Conservation (phyloP, 2,329 filamentous ascomycete species). For the Fusarium sterilihyphosum region DNA sequence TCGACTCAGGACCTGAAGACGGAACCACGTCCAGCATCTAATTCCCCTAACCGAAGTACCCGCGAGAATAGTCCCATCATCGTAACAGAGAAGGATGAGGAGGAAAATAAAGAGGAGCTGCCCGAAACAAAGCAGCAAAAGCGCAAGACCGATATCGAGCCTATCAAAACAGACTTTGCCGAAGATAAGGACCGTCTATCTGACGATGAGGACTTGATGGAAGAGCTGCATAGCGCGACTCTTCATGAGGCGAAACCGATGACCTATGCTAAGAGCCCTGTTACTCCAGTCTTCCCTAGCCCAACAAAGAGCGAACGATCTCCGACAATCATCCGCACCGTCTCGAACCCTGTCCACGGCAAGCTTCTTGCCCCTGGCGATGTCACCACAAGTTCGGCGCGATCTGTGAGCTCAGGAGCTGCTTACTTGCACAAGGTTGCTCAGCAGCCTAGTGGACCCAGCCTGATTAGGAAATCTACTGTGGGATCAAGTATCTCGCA, state of each 20-base stretch:
- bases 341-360: slow-evolving; percentile 58
- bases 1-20: slow-evolving; percentile 44
- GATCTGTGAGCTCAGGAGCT: slow-evolving; percentile 67
- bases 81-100: slow-evolving; percentile 13
- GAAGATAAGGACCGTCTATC: slow-evolving; percentile 57
- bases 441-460: slow-evolving; percentile 60
- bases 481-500: slow-evolving; percentile 92
- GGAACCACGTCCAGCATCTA: slow-evolving; percentile 16
- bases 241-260: slow-evolving; percentile 86
- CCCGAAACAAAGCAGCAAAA: slow-evolving; percentile 33
- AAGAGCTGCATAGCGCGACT: slow-evolving; percentile 84
- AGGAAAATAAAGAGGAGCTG: slow-evolving; percentile 5
- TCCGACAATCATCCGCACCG: slow-evolving; percentile 53
- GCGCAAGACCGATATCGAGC: slow-evolving; percentile 57
- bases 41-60: slow-evolving; percentile 3
- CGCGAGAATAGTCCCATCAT: slow-evolving; percentile 20
- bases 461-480: slow-evolving; percentile 73
- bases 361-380: slow-evolving; percentile 59
- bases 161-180: slow-evolving; percentile 62
- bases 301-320: slow-evolving; percentile 41
- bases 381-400: slow-evolving; percentile 56
- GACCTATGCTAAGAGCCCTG: slow-evolving; percentile 83
- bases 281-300: slow-evolving; percentile 68
- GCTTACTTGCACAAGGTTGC: slow-evolving; percentile 64
- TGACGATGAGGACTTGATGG: slow-evolving; percentile 85